Conservation (phyloP, 2,329 filamentous ascomycete species). For the Talaromyces funiculosus region DNA sequence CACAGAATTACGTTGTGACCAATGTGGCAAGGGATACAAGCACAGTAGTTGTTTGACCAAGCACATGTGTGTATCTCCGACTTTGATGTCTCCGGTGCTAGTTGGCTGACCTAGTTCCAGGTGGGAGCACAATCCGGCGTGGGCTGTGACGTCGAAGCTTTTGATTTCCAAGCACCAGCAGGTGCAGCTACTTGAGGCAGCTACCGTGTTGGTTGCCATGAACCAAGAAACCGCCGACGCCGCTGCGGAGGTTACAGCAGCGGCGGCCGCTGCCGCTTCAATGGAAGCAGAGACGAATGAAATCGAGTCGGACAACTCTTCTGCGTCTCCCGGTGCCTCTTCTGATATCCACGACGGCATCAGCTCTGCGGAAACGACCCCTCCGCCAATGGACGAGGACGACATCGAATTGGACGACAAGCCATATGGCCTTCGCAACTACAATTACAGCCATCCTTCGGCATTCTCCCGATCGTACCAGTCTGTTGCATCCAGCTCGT, state of each 20-base stretch:
- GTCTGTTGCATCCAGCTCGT: conserved; percentile 56
- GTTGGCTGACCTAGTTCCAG: conserved; percentile 46
- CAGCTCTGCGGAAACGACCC: conserved; percentile 89
- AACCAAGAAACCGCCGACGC: conserved; percentile 60
- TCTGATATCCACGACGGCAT: conserved; percentile 67
- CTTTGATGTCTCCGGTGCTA: conserved; percentile 39
- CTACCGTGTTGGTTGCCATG: conserved; percentile 93
- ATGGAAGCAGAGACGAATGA: conserved; percentile 54
- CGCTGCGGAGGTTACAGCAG: conserved; percentile 41
- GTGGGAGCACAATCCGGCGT: conserved; percentile 99
- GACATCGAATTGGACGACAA: conserved; percentile 42
- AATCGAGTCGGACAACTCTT: conserved; percentile 73
- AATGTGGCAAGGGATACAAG: conserved; percentile 99
- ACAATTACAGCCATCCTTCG: conserved; percentile 43
- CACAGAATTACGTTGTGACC: conserved; percentile 88
- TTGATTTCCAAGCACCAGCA: conserved; percentile 99
- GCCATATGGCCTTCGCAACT: conserved; percentile 29
- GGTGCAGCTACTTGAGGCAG: conserved; percentile 93
- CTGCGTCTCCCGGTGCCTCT: conserved; percentile 73
- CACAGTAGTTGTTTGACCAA: conserved; percentile 99
- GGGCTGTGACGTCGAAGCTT: conserved; percentile 93
- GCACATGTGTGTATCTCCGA: conserved; percentile 81
- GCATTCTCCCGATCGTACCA: conserved; percentile 75
- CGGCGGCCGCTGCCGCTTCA: conserved; percentile 45
- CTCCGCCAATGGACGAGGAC: conserved; percentile 70